Evolutionary conservation across 805 yeast genomes (phyloP).

Genomic region (Komagataella ulmi): DNA sequence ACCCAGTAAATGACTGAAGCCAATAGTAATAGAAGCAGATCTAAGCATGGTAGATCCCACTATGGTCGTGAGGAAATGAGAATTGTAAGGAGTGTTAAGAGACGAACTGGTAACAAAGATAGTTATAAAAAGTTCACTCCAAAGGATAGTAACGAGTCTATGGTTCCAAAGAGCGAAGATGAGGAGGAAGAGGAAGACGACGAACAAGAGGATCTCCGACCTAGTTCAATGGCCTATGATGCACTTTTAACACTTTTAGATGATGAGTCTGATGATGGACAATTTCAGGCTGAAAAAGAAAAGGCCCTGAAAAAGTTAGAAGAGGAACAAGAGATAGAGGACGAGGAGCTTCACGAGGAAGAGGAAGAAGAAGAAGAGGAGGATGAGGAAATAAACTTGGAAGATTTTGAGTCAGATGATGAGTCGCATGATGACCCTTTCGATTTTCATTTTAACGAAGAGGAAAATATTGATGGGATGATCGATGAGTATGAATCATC

Average conservation of each 20-base stretch:
- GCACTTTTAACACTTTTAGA: conserved; percentile 48
- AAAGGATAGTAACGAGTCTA: conserved; percentile 8
- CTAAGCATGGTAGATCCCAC: conserved; percentile 10
- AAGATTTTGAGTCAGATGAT: conserved; percentile 24
- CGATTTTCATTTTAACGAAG: conserved; percentile 56
- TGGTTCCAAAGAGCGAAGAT: conserved; percentile 4
- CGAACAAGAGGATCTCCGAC: conserved; percentile 8
- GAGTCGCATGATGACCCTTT: conserved; percentile 46
- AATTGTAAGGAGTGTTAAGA: conserved; percentile 40
- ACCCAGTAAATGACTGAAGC: background rate
- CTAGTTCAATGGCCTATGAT: conserved; percentile 39
- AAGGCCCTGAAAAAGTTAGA: conserved; percentile 2
- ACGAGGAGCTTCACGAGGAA: conserved; percentile 1
- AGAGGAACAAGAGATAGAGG: conserved; percentile 9
- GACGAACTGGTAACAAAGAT: conserved; percentile 17
- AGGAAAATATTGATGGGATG: conserved; percentile 22
- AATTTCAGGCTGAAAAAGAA: conserved; percentile 6
- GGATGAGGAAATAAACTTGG: conserved; percentile 9
- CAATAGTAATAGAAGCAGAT: conserved; percentile 4
- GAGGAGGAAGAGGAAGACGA: conserved; percentile 10
- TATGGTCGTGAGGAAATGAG: conserved; percentile 53
- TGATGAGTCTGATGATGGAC: conserved; percentile 23
- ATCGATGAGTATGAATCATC: conserved; percentile 13
- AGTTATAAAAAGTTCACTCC: conserved; percentile 7
- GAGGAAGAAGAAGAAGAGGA: conserved; percentile 1